phyloP scores from a whole-genome alignment of 148 eudicot species.

The Amaranthus hypochondriacus region DNA sequence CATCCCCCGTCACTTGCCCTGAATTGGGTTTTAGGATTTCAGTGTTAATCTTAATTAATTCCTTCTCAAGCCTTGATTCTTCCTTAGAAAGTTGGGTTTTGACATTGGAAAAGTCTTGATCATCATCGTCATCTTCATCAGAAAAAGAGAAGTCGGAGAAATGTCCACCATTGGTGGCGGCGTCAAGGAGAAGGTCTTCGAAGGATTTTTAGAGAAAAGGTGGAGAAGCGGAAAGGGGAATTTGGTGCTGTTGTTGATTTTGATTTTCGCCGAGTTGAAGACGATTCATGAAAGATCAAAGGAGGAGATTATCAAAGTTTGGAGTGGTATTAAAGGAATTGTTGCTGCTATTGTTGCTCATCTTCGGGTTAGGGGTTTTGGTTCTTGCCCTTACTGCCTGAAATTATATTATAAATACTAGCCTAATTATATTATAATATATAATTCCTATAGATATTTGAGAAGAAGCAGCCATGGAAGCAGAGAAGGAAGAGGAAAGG shows the following conservation, averaged over 20 bases:
- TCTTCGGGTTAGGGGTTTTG: too few species aligned
- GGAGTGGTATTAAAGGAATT: slow-evolving; percentile 20
- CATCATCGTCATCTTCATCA: background rate
- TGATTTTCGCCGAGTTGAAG: slow-evolving; percentile 45
- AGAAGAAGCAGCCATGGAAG: too few species aligned
- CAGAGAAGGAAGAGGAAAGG: too few species aligned
- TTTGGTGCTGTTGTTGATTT: slow-evolving; percentile 7
- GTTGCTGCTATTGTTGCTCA: too few species aligned
- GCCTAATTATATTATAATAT: too few species aligned
- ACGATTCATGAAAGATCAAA: slow-evolving; percentile 36
- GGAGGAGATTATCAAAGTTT: slow-evolving; percentile 61
- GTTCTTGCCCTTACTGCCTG: too few species aligned
- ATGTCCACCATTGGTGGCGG: background rate
- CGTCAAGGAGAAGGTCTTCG: slow-evolving; percentile 66
- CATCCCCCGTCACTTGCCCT: slow-evolving; percentile 38
- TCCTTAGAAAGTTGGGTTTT: slow-evolving; percentile 58
- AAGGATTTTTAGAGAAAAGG: slow-evolving; percentile 53
- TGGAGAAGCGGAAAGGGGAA: slow-evolving; percentile 5
- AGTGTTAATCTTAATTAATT: slow-evolving; percentile 53
- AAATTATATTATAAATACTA: too few species aligned
- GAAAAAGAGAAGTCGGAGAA: background rate
- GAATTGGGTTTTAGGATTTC: slow-evolving; percentile 81
- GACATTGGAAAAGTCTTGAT: background rate
- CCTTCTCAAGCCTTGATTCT: slow-evolving; percentile 68
- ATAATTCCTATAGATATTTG: too few species aligned